Base-by-base conservation (phyloP, 495 filamentous ascomycete genomes). In the Aspergillus incahuasiensis region DNA sequence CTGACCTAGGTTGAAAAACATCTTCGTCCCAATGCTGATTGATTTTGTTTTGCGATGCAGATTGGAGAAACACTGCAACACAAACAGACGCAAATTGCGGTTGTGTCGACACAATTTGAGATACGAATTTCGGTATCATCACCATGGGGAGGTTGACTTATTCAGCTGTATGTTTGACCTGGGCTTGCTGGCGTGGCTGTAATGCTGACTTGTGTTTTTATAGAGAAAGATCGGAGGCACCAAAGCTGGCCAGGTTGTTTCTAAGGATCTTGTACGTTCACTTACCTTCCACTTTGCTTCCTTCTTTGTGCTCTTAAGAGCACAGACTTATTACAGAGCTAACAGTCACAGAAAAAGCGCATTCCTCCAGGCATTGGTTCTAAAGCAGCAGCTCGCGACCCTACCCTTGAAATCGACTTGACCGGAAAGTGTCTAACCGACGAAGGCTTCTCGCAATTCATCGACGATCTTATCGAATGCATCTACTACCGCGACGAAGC, bases 401-500 rank as follows among this genome's bases (percentile, higher is more conserved):
- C 75, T 12, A 40, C 62, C 20, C 51, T 80, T n/a, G 79, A 82
- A 42, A 68, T 82, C 28, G 74, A 78, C 47, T 50, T 78, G 18
- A 65, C 72, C 15, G 68, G 66, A 21, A 80, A 73, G 63, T 45
- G 62, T 12, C 59, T 82, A 9, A 72, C 68, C 5, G 75, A 78
- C 51, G 66, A 73, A 11, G 78, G 76, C 15, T 61, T 80, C 21
- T 43, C 39, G 3, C 68, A 72, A 53, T 66, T 78, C 47, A 72
- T 74, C 16, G 63, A 67, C 28, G 71, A 71, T 21, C 58, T 82
- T 0, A 53, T 73, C 15, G 52, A 63, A 28, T 74, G 70, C 35
- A 63, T 78, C 24, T 48, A 54, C 12, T 73, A 62, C 39, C 53
- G 62, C 16, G 64, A 59, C 41, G 57, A 58, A 13, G 67, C 66